phyloP scores from a whole-genome alignment of 2,329 filamentous ascomycete genomes.

The Paecilomyces sp. region DNA sequence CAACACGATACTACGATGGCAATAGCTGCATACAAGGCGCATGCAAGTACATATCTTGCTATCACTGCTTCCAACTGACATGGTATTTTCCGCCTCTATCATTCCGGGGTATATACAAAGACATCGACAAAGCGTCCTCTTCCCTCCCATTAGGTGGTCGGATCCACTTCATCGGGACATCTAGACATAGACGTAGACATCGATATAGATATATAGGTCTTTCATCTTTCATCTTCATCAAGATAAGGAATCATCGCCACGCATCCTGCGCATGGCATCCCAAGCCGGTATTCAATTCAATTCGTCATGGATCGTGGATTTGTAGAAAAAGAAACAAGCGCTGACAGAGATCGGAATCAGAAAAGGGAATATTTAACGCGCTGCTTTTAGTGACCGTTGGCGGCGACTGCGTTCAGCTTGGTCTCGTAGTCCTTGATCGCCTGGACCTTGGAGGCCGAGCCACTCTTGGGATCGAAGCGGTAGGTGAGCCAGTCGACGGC shows the following conservation, averaged over 20 bases:
- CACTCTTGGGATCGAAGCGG: slow-evolving; percentile 63
- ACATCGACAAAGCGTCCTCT: neutral
- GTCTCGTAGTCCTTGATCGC: slow-evolving; percentile 38
- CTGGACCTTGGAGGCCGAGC: slow-evolving; percentile 55
- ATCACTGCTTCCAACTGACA: neutral
- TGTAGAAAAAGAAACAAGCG: neutral
- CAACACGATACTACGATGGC: neutral
- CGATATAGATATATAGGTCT: neutral
- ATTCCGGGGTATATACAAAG: neutral
- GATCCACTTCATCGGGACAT: neutral
- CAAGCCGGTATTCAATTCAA: neutral
- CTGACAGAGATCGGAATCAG: neutral
- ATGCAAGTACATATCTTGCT: neutral
- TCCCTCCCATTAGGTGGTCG: too few relatives aligned
- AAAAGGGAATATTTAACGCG: too few relatives aligned
- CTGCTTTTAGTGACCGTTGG: neutral
- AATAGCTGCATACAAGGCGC: neutral
- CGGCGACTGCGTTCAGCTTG: slow-evolving; percentile 14
- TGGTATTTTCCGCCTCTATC: neutral
- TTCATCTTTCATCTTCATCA: too few relatives aligned
- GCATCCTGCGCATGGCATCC: neutral
- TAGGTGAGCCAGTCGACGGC: slow-evolving; percentile 81
- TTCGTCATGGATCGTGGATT: neutral
- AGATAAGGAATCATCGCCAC: too few relatives aligned
- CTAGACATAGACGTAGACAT: too few relatives aligned